Conservation (phyloP, 352 stramenopile species). For the Albugo candida region DNA sequence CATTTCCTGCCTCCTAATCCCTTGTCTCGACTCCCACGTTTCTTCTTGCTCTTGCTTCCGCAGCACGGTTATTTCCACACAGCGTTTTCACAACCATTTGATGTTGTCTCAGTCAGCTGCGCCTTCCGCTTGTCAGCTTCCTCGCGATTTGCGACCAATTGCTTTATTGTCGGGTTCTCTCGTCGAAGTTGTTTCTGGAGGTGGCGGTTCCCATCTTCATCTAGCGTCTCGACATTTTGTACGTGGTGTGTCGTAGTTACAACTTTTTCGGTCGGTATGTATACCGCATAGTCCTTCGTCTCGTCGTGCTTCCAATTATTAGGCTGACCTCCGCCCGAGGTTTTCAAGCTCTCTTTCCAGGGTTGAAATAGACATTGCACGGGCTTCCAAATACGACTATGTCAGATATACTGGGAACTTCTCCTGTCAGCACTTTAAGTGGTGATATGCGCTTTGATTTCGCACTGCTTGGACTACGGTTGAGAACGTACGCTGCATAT, state of each 20-base stretch:
- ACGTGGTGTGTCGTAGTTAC: conserved; percentile 7
- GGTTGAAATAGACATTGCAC: conserved; percentile 4
- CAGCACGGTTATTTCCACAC: too few species aligned
- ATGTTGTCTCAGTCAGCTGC: too few species aligned
- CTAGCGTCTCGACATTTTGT: conserved; percentile 5
- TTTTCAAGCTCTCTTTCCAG: background rate
- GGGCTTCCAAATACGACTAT: conserved; percentile 3
- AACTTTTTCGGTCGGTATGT: conserved; percentile 4
- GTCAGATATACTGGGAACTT: background rate
- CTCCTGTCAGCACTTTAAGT: conserved; percentile 2
- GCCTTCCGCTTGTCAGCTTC: too few species aligned
- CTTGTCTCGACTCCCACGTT: too few species aligned
- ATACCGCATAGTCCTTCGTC: conserved; percentile 10
- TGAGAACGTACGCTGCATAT: background rate
- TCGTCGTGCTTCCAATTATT: conserved; percentile 3
- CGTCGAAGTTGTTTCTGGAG: too few species aligned
- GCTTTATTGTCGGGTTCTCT: too few species aligned
- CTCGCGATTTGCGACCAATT: too few species aligned
- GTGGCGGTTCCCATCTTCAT: background rate
- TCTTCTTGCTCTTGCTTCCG: too few species aligned
- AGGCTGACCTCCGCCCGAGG: background rate
- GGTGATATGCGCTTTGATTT: background rate
- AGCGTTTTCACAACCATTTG: too few species aligned
- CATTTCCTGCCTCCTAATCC: too few species aligned
- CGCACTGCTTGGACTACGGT: background rate